phyloP scores from a whole-genome alignment of 371 early-diverging fungal genomes.

The Mortierella sp. region DNA sequence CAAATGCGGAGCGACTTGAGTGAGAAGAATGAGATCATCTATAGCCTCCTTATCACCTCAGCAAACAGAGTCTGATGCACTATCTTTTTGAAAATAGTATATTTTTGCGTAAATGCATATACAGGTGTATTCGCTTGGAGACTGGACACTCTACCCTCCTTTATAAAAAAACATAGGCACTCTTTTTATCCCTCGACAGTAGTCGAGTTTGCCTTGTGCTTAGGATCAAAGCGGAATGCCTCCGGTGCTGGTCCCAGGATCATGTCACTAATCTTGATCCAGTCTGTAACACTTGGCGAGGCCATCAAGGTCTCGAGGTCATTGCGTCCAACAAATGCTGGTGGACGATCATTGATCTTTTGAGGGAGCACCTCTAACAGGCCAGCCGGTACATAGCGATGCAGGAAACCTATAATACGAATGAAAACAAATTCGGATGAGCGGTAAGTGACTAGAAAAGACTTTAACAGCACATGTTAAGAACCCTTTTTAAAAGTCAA shows the following conservation, averaged over 20 bases:
- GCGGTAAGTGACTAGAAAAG: not conserved
- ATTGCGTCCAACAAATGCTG: slow-evolving; percentile 86
- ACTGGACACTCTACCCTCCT: too few relatives aligned
- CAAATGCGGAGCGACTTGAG: not conserved
- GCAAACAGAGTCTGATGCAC: too few relatives aligned
- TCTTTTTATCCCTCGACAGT: slow-evolving; percentile 38
- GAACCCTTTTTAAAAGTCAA: not conserved
- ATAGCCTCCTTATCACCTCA: too few relatives aligned
- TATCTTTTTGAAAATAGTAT: too few relatives aligned
- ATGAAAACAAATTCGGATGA: not conserved
- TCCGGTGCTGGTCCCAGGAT: slow-evolving; percentile 88
- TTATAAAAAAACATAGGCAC: not conserved
- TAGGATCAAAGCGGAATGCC: slow-evolving; percentile 90
- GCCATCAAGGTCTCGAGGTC: slow-evolving; percentile 97
- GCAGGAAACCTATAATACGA: slow-evolving; percentile 42
- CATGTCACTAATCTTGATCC: slow-evolving; percentile 89
- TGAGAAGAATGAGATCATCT: too few relatives aligned
- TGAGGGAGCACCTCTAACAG: slow-evolving; percentile 92
- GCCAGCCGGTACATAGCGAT: slow-evolving; percentile 91
- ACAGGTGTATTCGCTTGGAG: too few relatives aligned
- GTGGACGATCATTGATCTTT: slow-evolving; percentile 92
- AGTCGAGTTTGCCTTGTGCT: slow-evolving; percentile 89
- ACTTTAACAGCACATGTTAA: not conserved
- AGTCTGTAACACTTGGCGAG: slow-evolving; percentile 81
- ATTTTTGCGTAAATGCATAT: too few relatives aligned